Base-by-base conservation (phyloP, 371 early-diverging fungal species). In the Actinomucor elegans region DNA sequence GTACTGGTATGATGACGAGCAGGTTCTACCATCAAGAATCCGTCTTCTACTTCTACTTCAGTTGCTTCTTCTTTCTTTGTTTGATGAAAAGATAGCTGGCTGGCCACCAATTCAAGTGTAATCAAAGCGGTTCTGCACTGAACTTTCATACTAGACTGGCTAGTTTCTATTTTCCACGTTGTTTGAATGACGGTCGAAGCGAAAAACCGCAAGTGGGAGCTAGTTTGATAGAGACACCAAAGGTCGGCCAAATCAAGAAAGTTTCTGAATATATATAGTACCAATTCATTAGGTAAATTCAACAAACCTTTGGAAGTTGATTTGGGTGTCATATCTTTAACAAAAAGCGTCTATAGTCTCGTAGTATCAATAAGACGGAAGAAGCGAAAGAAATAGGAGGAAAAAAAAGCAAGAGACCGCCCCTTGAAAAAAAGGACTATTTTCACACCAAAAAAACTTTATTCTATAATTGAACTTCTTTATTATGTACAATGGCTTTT, bases 81-180 rank as follows among this genome's bases (percentile, higher is more conserved):
- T n/a, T n/a, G 37, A 21, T 21, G 40, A 31, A 29, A 17, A 8
- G 38, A 37, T 23, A 37, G 35, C n/a, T 54, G 40, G 10, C 17
- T 45, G 24, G 72, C 54, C 14, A 71, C 47, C 15, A 55, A 10
- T 21, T 33, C 23, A 65, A 57, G 4, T 62, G 60, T 12, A 36
- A 75, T 69, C 24, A 75, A 48, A n/a, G 72, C 69, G 4, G 62
- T 57, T 40, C 75, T 64, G 42, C 72, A 71, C 34, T 75, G 75
- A 7, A 71, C 38, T 37, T 69, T 71, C 65, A 75, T 71, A 24
- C 40, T 40, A 24, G 40, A 40, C 24, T 12, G 44, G 60, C 66
- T 27, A 61, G 52, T 38, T 27, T 75, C 72, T n/a, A 75, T 69
- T 43, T 66, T 69, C 75, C 75, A 75, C 5, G 54, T 51, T 29